phyloP scores from a whole-genome alignment of 306 rosid genomes.

The Benincasa hispida region DNA sequence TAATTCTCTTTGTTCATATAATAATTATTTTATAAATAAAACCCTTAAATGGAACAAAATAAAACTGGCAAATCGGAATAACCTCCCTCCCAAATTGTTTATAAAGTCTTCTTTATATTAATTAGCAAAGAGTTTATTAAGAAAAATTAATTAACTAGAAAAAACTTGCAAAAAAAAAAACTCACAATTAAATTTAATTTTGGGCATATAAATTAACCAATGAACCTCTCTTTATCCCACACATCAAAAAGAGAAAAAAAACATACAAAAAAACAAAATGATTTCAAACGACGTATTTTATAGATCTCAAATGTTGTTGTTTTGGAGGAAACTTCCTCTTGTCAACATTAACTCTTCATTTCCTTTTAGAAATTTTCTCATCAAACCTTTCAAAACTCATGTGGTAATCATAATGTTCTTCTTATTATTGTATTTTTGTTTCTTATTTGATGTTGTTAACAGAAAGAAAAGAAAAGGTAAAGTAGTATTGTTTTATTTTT shows the following conservation, averaged over 20 bases:
- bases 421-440: too few relatives aligned
- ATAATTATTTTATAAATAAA: too few relatives aligned
- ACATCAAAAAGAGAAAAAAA: neutral
- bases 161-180: neutral
- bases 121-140: neutral
- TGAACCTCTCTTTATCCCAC: neutral
- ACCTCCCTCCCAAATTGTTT: too few relatives aligned
- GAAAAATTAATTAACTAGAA: too few relatives aligned
- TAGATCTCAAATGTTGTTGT: neutral
- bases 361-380: neutral
- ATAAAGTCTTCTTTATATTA: neutral
- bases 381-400: neutral
- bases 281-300: neutral
- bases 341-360: neutral
- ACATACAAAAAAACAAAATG: neutral
- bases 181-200: neutral
- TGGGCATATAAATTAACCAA: neutral
- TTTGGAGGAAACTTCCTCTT: neutral
- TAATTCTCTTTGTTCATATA: too few relatives aligned
- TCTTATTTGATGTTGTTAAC: too few relatives aligned
- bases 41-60: too few relatives aligned
- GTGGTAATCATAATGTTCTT: neutral
- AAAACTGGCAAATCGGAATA: too few relatives aligned
- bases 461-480: too few relatives aligned
- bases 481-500: too few relatives aligned